A percentile compares a stretch with the other conserved stretches of the same genome.
Evolutionary conservation across 306 rosid genomes (phyloP).

Genomic region (Cicer arietinum): DNA sequence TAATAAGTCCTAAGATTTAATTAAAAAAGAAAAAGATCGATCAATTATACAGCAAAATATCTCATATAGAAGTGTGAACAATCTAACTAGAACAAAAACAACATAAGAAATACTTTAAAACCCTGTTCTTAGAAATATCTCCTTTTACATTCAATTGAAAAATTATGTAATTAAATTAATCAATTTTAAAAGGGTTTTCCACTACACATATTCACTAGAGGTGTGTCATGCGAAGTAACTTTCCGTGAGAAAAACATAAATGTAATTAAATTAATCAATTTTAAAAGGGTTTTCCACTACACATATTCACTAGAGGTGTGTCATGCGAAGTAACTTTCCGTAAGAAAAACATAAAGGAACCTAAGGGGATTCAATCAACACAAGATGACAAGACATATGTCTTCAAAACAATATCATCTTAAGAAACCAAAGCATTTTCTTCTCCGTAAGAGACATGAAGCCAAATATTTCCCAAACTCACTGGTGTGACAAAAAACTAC

Average conservation of each 20-base stretch:
- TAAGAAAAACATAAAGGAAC: conserved; percentile 16
- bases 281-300: conserved; percentile 2
- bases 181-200: conserved; percentile 10
- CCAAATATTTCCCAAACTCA: conserved; percentile 4
- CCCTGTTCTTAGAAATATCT: conserved; percentile 5
- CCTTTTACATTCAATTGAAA: conserved; percentile 23
- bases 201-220: neutral
- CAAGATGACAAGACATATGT: neutral
- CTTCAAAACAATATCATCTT: conserved; percentile 30
- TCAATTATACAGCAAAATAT: conserved; percentile 41
- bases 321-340: conserved; percentile 1
- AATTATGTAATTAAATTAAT: conserved; percentile 8
- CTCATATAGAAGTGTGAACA: conserved; percentile 33
- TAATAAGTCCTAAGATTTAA: conserved; percentile 84
- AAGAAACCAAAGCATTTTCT: conserved; percentile 31
- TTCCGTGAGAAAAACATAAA: neutral
- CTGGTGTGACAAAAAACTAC: conserved; percentile 22
- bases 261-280: neutral
- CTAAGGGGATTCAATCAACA: neutral
- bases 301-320: neutral
- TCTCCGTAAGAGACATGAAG: conserved; percentile 16
- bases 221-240: conserved; percentile 21
- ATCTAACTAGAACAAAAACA: conserved; percentile 2
- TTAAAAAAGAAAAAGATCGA: conserved; percentile 20
- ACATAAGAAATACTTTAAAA: conserved; percentile 34